These are phyloP conservation scores for Punctularia strigosozonata DNA, from an alignment of 768 basidiomycete species.

Conservation along the genomic window DNA sequence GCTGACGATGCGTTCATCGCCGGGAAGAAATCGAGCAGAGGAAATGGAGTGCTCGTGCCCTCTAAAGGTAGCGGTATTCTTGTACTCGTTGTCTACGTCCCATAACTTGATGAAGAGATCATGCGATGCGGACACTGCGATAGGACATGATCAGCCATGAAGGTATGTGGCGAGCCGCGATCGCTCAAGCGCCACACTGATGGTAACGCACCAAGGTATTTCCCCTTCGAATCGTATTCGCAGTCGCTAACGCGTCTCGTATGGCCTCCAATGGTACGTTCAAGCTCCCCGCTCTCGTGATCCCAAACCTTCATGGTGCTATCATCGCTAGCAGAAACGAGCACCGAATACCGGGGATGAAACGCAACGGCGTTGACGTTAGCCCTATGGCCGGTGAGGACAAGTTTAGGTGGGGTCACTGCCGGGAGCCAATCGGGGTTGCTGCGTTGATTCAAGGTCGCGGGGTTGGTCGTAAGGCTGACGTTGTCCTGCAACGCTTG, in stretches of 20 bases:
- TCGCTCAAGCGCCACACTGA: neutral
- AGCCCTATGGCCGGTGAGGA: slow-evolving; percentile 32
- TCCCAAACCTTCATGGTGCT: slow-evolving; percentile 49
- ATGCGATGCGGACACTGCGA: slow-evolving; percentile 40
- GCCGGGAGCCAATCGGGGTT: slow-evolving; percentile 44
- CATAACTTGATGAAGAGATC: slow-evolving; percentile 48
- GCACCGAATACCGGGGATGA: neutral
- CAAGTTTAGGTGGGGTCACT: slow-evolving; percentile 30
- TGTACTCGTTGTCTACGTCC: slow-evolving; percentile 45
- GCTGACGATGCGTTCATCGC: slow-evolving; percentile 37
- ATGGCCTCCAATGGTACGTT: slow-evolving; percentile 48
- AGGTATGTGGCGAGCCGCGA: neutral
- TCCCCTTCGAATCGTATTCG: slow-evolving; percentile 45
- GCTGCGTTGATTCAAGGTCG: slow-evolving; percentile 20
- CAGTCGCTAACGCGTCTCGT: slow-evolving; percentile 45
- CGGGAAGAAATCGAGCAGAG: slow-evolving; percentile 38
- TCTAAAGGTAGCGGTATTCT: slow-evolving; percentile 36
- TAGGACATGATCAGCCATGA: slow-evolving; percentile 1
- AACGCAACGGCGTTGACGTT: neutral
- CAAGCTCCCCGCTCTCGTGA: slow-evolving; percentile 51
- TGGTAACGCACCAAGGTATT: slow-evolving; percentile 26
- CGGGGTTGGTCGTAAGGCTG: slow-evolving; percentile 16
- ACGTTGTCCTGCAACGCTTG: slow-evolving; percentile 37
- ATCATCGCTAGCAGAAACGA: slow-evolving; percentile 46
- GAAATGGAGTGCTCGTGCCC: slow-evolving; percentile 52